phyloP scores from a whole-genome alignment of 2,329 filamentous ascomycete genomes.

The Ascochyta fabae region DNA sequence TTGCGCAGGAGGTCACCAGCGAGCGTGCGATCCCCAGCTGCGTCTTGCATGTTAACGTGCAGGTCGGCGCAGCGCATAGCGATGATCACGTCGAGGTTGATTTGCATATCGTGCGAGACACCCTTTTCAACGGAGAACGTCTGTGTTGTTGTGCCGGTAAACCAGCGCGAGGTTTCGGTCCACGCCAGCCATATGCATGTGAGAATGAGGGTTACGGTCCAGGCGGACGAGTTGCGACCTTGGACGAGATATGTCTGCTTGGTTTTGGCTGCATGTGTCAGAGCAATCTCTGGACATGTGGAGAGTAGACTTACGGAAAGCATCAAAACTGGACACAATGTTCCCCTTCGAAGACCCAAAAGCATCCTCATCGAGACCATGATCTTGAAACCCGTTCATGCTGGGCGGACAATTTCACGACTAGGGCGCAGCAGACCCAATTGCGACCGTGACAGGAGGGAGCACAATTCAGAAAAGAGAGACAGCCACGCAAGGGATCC shows the following conservation, averaged over 20 bases:
- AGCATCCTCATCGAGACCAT: slow-evolving; percentile 75
- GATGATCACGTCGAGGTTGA: slow-evolving; percentile 94
- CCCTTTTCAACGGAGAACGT: slow-evolving; percentile 94
- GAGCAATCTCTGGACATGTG: background rate
- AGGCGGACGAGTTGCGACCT: slow-evolving; percentile 87
- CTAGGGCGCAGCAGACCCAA: slow-evolving; percentile 37
- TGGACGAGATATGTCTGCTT: slow-evolving; percentile 90
- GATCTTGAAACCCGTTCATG: slow-evolving; percentile 79
- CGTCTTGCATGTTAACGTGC: slow-evolving; percentile 97
- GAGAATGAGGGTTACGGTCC: slow-evolving; percentile 82
- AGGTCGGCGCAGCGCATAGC: slow-evolving; percentile 85
- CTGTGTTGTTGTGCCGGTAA: slow-evolving; percentile 81
- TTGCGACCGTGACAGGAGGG: slow-evolving; percentile 20
- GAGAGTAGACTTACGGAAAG: slow-evolving; percentile 75
- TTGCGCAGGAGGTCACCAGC: slow-evolving; percentile 75
- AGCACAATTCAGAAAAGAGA: slow-evolving; percentile 5
- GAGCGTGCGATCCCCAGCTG: slow-evolving; percentile 87
- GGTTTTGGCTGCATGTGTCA: slow-evolving; percentile 74
- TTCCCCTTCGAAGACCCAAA: slow-evolving; percentile 75
- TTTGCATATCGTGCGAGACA: slow-evolving; percentile 83
- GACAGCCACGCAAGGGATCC: slow-evolving; percentile 13
- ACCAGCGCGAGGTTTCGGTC: slow-evolving; percentile 83
- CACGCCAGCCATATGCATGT: slow-evolving; percentile 78
- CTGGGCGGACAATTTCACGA: slow-evolving; percentile 27
- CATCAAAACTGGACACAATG: slow-evolving; percentile 81